Evolutionary conservation across 805 yeast genomes (phyloP).

Genomic region (Candida michaelii): DNA sequence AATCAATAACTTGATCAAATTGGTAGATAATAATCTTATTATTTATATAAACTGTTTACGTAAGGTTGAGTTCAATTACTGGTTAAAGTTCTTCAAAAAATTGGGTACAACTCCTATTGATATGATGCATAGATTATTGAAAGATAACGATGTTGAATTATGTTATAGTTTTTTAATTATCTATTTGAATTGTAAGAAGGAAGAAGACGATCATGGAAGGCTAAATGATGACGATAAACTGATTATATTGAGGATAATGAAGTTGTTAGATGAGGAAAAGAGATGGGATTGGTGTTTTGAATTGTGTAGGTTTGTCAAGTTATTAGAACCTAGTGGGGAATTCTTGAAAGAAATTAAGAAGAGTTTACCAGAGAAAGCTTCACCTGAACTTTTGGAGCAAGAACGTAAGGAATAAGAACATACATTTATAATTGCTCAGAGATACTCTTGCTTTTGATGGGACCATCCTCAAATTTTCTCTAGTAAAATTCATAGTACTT

Average conservation of each 20-base stretch:
- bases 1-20: constrained; percentile 16
- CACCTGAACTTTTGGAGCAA: too few relatives aligned
- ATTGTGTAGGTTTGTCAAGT: constrained; percentile 51
- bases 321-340: constrained; percentile 45
- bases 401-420: too few relatives aligned
- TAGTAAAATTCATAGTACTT: too few relatives aligned
- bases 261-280: constrained; percentile 40
- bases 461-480: too few relatives aligned
- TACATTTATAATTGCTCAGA: too few relatives aligned
- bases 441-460: too few relatives aligned
- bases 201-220: constrained; percentile 24
- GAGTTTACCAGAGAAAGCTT: not conserved
- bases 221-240: constrained; percentile 35
- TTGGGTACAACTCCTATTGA: constrained; percentile 45
- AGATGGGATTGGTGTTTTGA: constrained; percentile 56
- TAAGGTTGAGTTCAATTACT: constrained; percentile 55
- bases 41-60: constrained; percentile 57
- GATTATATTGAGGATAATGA: constrained; percentile 44
- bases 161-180: constrained; percentile 54
- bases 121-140: constrained; percentile 41
- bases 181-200: constrained; percentile 50
- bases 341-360: constrained; percentile 20
- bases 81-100: constrained; percentile 49
- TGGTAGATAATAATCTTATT: constrained; percentile 15
- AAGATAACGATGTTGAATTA: constrained; percentile 36